Evolutionary conservation across 2,329 filamentous ascomycete species (phyloP).

Genomic region (Fusarium chaquense): DNA sequence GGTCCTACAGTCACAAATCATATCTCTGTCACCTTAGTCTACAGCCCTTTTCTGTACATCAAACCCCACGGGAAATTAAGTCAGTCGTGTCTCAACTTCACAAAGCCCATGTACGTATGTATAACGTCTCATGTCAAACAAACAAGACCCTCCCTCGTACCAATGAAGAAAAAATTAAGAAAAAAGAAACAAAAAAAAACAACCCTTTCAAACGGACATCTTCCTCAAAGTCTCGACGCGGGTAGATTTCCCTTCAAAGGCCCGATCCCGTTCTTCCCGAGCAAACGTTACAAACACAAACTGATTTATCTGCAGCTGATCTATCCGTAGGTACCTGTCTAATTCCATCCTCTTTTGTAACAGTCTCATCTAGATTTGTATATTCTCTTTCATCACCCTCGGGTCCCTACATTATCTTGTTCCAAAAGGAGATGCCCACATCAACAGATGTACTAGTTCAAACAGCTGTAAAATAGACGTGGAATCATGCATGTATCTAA

Average conservation of each 20-base stretch:
- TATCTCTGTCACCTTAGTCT: background rate
- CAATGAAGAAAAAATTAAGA: background rate
- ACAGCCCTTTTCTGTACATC: background rate
- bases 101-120: background rate
- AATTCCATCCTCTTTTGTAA: conserved; percentile 1
- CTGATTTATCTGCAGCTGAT: conserved; percentile 17
- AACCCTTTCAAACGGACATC: conserved; percentile 8
- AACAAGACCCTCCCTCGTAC: background rate
- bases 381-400: conserved; percentile 3
- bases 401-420: conserved; percentile 35
- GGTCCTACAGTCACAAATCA: background rate
- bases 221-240: conserved; percentile 29
- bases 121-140: conserved; percentile 32
- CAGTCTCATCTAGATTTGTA: conserved; percentile 23
- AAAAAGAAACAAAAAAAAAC: too few relatives aligned
- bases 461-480: conserved; percentile 12
- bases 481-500: background rate
- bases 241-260: conserved; percentile 7
- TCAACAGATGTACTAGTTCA: conserved; percentile 1
- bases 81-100: conserved; percentile 17
- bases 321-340: background rate
- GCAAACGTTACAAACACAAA: conserved; percentile 36
- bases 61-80: conserved; percentile 21
- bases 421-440: conserved; percentile 6
- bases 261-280: conserved; percentile 29